These are phyloP conservation scores for Tylopilus sp. DNA, from an alignment of 768 basidiomycete species.

Conservation along the genomic window DNA sequence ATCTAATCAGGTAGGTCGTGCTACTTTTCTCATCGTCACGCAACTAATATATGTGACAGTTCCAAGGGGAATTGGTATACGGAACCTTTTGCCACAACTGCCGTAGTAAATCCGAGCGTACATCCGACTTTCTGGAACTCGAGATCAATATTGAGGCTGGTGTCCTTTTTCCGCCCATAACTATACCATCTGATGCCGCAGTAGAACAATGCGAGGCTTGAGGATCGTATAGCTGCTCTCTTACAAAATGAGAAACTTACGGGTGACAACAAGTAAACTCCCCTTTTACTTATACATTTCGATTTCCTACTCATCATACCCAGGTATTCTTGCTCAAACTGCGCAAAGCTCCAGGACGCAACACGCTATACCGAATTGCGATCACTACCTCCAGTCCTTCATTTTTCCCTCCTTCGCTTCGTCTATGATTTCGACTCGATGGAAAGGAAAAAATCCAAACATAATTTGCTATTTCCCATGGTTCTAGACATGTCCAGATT, in stretches of 20 bases:
- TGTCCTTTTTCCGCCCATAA: not conserved
- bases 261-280: conserved; percentile 75
- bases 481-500: conserved; percentile 71
- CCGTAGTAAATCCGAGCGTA: conserved; percentile 60
- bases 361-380: conserved; percentile 70
- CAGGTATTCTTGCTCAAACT: conserved; percentile 80
- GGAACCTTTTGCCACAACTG: conserved; percentile 77
- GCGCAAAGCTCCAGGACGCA: conserved; percentile 72
- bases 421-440: conserved; percentile 76
- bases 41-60: conserved; percentile 44
- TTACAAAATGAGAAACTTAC: conserved; percentile 69
- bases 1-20: conserved; percentile 57
- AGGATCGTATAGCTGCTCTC: conserved; percentile 64
- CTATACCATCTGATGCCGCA: not conserved
- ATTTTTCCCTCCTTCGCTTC: conserved; percentile 93
- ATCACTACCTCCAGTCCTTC: conserved; percentile 79
- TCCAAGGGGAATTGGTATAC: conserved; percentile 83
- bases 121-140: conserved; percentile 79
- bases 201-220: conserved; percentile 69
- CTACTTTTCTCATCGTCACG: not conserved
- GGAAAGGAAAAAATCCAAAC: conserved; percentile 86
- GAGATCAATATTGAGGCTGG: conserved; percentile 78
- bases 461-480: conserved; percentile 73
- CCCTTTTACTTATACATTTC: not conserved
- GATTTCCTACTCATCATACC: not conserved